phyloP scores from a whole-genome alignment of 371 early-diverging fungal species.

The Mucor velutinosus region DNA sequence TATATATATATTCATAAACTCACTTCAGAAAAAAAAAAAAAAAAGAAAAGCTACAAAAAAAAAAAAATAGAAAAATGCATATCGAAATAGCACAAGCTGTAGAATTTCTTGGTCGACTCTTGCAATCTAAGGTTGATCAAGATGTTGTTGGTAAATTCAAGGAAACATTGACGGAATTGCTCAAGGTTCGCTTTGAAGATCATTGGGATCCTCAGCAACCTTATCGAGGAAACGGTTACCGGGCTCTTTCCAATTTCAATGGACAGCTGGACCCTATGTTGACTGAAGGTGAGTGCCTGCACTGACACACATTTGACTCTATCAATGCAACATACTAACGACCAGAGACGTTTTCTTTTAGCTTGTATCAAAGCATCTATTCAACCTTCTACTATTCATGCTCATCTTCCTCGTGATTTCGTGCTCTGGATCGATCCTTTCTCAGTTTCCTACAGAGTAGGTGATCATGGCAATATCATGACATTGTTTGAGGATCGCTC shows the following conservation, averaged over 20 bases:
- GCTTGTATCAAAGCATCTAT: conserved; percentile 35
- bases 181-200: conserved; percentile 50
- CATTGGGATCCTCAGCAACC: conserved; percentile 81
- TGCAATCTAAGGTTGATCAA: conserved; percentile 48
- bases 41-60: background rate
- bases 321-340: background rate
- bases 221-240: conserved; percentile 72
- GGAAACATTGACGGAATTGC: conserved; percentile 42
- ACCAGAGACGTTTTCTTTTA: background rate
- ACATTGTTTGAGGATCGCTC: conserved; percentile 73
- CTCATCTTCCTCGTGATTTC: conserved; percentile 71
- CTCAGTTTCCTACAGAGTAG: conserved; percentile 73
- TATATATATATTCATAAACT: background rate
- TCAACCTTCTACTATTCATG: conserved; percentile 23
- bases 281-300: conserved; percentile 33
- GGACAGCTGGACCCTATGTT: conserved; percentile 68
- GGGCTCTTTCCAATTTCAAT: conserved; percentile 74
- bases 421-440: conserved; percentile 88
- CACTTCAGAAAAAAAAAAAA: too few species aligned
- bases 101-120: conserved; percentile 58
- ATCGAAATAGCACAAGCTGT: conserved; percentile 67
- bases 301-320: background rate
- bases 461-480: conserved; percentile 76
- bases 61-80: conserved; percentile 44
- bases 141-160: conserved; percentile 43